Percentiles rank a stretch among this genome's conserved stretches.
Evolutionary conservation across 768 basidiomycete species (phyloP).

Genomic region (Leucogyrophana mollusca): DNA sequence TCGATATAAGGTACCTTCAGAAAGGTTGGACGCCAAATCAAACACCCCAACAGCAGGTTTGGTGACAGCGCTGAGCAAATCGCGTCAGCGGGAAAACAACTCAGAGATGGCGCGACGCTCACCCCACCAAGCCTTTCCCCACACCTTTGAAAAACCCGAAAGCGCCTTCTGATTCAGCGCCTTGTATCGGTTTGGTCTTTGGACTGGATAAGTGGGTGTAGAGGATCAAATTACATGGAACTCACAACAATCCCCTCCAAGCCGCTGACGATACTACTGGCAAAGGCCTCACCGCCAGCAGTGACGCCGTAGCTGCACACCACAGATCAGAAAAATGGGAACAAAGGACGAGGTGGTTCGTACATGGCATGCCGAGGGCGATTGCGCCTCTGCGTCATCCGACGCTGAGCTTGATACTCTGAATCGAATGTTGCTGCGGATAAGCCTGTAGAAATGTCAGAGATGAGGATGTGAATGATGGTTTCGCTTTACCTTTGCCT

Average conservation of each 20-base stretch:
- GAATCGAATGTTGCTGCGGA: slow-evolving; percentile 97
- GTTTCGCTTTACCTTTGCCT: slow-evolving; percentile 70
- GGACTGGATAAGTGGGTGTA: slow-evolving; percentile 3
- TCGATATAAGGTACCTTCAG: slow-evolving; percentile 62
- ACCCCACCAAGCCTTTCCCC: slow-evolving; percentile 96
- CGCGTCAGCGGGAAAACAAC: background rate
- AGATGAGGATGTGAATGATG: background rate
- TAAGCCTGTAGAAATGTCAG: slow-evolving; percentile 52
- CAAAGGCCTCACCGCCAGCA: slow-evolving; percentile 91
- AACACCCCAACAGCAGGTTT: slow-evolving; percentile 97
- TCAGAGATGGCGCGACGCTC: slow-evolving; percentile 15
- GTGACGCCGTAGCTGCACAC: slow-evolving; percentile 83
- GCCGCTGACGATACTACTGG: slow-evolving; percentile 91
- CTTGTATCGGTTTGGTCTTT: slow-evolving; percentile 95
- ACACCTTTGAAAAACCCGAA: slow-evolving; percentile 98
- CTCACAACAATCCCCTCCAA: slow-evolving; percentile 91
- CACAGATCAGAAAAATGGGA: slow-evolving; percentile 1
- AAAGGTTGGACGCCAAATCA: slow-evolving; percentile 91
- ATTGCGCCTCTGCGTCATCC: slow-evolving; percentile 89
- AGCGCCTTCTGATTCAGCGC: slow-evolving; percentile 92
- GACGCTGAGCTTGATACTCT: slow-evolving; percentile 88
- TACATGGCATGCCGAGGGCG: slow-evolving; percentile 95
- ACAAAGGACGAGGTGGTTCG: slow-evolving; percentile 18
- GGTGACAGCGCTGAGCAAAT: slow-evolving; percentile 68
- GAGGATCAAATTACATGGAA: slow-evolving; percentile 9